Percentiles rank a stretch among this genome's conserved stretches.
Conservation (phyloP, 2,329 filamentous ascomycete genomes). For the Paraphoma sp. region DNA sequence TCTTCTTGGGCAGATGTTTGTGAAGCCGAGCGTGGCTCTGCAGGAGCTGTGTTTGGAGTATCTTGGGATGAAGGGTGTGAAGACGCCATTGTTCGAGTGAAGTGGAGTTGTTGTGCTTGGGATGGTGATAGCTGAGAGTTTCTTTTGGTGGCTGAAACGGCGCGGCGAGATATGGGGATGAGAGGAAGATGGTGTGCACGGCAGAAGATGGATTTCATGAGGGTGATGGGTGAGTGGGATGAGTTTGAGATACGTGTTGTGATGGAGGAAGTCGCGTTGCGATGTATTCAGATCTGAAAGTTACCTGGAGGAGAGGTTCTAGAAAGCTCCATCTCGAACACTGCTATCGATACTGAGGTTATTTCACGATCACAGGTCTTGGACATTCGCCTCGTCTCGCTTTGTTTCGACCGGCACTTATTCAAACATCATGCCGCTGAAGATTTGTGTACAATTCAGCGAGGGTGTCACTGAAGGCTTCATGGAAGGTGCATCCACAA, state of each 20-base stretch:
- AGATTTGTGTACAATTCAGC: too few relatives aligned
- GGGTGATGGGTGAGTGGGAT: not conserved
- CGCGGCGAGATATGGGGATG: not conserved
- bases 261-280: too few relatives aligned
- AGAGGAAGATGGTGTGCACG: not conserved
- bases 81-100: not conserved
- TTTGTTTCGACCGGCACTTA: too few relatives aligned
- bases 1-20: too few relatives aligned
- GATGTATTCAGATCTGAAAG: too few relatives aligned
- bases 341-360: not conserved
- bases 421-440: too few relatives aligned
- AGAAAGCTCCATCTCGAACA: constrained; percentile 1
- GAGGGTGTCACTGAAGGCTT: too few relatives aligned
- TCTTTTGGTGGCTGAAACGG: not conserved
- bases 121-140: not conserved
- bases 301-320: not conserved
- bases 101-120: not conserved
- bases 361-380: too few relatives aligned
- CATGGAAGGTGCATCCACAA: too few relatives aligned
- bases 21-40: not conserved
- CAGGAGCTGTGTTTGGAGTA: not conserved
- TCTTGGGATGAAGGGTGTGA: too few relatives aligned
- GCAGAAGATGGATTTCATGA: not conserved
- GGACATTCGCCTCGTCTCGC: too few relatives aligned
- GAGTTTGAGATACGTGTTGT: too few relatives aligned